Conservation (phyloP, 331 rosid species). For the Phaseolus coccineus region DNA sequence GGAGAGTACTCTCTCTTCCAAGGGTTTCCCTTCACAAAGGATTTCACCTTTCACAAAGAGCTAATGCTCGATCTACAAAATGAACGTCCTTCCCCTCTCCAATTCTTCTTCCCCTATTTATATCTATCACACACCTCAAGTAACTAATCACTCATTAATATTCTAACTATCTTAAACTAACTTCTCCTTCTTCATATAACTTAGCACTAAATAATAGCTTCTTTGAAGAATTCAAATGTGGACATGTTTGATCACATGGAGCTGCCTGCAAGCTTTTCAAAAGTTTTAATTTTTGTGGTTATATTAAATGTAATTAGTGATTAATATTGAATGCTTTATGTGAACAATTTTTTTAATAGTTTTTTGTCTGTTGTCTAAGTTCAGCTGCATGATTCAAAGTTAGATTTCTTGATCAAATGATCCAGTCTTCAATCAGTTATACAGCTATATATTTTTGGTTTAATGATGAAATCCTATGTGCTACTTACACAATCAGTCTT, state of each 20-base stretch:
- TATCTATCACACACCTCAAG: too few species aligned
- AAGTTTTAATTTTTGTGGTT: background rate
- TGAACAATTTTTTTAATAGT: too few species aligned
- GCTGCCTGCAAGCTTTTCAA: background rate
- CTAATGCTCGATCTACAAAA: too few species aligned
- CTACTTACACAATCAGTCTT: background rate
- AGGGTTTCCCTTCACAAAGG: too few species aligned
- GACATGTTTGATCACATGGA: background rate
- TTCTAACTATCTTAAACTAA: too few species aligned
- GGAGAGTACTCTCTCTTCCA: too few species aligned
- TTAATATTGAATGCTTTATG: background rate
- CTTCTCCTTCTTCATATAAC: too few species aligned
- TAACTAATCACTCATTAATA: too few species aligned
- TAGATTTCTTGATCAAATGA: background rate
- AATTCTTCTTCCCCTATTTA: too few species aligned
- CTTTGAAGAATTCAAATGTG: background rate
- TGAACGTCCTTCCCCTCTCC: too few species aligned
- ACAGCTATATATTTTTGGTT: background rate
- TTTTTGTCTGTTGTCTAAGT: background rate
- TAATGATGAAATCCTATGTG: background rate
- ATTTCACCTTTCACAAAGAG: too few species aligned
- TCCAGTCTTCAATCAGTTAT: background rate
- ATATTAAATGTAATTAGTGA: background rate
- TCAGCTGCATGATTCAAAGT: background rate
- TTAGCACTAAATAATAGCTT: background rate